Conservation (phyloP, 2,329 filamentous ascomycete genomes). For the Ophiocordyceps camponoti-floridani region DNA sequence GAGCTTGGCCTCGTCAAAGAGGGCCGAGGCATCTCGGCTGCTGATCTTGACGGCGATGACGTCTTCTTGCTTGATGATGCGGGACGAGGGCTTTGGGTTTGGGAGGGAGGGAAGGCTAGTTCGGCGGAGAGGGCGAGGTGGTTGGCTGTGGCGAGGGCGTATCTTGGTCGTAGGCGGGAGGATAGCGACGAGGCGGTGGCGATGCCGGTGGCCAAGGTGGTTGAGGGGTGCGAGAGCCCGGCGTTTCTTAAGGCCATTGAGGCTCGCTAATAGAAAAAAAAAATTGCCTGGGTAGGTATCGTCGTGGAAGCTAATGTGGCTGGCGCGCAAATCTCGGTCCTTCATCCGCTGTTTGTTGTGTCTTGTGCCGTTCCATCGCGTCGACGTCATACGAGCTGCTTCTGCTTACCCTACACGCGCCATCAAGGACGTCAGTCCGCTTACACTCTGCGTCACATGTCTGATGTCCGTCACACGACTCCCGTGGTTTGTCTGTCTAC, state of each 20-base stretch:
- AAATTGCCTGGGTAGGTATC: not conserved
- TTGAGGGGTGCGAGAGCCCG: constrained; percentile 34
- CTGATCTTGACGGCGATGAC: constrained; percentile 38
- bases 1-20: constrained; percentile 41
- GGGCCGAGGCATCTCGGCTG: constrained; percentile 21
- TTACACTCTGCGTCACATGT: too few species aligned
- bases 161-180: constrained; percentile 24
- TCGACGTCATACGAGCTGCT: too few species aligned
- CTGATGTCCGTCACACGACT: not conserved
- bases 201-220: constrained; percentile 37
- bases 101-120: constrained; percentile 43
- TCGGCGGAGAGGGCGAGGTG: constrained; percentile 39
- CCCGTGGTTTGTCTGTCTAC: not conserved
- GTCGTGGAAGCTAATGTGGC: not conserved
- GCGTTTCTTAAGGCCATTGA: constrained; percentile 31
- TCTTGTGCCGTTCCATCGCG: too few species aligned
- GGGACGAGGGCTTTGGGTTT: constrained; percentile 44
- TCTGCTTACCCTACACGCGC: not conserved
- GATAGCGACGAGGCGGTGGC: constrained; percentile 16
- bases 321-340: not conserved
- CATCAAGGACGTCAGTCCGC: too few species aligned
- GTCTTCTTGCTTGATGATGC: constrained; percentile 44
- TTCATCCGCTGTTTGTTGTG: too few species aligned
- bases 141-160: constrained; percentile 40
- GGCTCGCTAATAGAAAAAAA: constrained; percentile 2